A percentile compares a stretch with the other conserved stretches of the same genome.
Conservation (phyloP, 2,329 filamentous ascomycete genomes). For the Calonectria montana region DNA sequence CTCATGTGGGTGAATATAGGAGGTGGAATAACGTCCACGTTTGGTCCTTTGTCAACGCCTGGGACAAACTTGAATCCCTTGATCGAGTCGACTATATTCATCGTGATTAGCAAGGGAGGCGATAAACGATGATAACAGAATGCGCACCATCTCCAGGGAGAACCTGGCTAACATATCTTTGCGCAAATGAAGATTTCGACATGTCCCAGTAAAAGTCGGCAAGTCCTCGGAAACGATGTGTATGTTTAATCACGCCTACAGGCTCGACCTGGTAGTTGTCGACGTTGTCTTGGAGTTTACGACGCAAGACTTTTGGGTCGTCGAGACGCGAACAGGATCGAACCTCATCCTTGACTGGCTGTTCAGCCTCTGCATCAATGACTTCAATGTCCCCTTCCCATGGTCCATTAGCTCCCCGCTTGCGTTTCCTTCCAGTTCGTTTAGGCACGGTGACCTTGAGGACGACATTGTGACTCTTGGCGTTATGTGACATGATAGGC, state of each 20-base stretch:
- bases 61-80: constrained; percentile 75
- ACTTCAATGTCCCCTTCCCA: constrained; percentile 62
- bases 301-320: constrained; percentile 65
- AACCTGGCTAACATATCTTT: constrained; percentile 76
- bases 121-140: neutral
- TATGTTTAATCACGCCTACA: constrained; percentile 79
- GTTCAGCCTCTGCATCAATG: constrained; percentile 35
- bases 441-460: constrained; percentile 89
- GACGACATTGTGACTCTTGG: constrained; percentile 83
- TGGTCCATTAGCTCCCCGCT: constrained; percentile 77
- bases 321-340: constrained; percentile 62
- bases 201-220: constrained; percentile 90
- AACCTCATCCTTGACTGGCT: constrained; percentile 41
- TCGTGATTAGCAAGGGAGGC: neutral
- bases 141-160: constrained; percentile 75
- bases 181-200: constrained; percentile 74
- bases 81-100: constrained; percentile 58
- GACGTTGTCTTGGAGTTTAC: constrained; percentile 77
- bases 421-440: constrained; percentile 86
- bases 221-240: constrained; percentile 88
- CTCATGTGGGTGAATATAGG: constrained; percentile 81
- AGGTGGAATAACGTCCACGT: constrained; percentile 81
- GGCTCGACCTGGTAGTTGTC: constrained; percentile 75
- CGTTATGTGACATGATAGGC: constrained; percentile 81
- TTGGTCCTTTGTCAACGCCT: constrained; percentile 66